A percentile compares a stretch with the other conserved stretches of the same genome.
phyloP scores from a whole-genome alignment of 257 asterid species.

The Salvia miltiorrhiza region DNA sequence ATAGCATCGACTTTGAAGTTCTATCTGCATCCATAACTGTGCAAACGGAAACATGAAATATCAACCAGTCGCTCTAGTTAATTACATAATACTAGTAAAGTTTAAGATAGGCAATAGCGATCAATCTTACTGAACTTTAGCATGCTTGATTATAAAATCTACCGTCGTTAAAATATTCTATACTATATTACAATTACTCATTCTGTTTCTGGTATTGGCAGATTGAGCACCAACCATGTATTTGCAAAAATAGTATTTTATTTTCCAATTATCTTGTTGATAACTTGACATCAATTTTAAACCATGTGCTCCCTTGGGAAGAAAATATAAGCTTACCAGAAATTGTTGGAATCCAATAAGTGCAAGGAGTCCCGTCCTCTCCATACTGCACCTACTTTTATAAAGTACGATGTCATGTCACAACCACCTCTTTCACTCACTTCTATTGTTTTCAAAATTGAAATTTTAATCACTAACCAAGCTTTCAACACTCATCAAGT shows the following conservation, averaged over 20 bases:
- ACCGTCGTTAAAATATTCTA: not conserved
- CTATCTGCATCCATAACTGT: not conserved
- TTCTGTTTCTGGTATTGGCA: not conserved
- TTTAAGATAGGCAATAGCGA: not conserved
- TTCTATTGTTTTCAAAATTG: not conserved
- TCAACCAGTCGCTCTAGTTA: not conserved
- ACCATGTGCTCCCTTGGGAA: slow-evolving; percentile 10
- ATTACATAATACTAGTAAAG: not conserved
- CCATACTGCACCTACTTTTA: slow-evolving; percentile 14
- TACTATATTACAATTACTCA: not conserved
- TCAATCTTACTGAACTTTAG: not conserved
- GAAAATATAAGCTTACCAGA: slow-evolving; percentile 6
- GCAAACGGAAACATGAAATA: not conserved
- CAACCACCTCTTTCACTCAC: slow-evolving; percentile 6
- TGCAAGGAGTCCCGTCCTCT: slow-evolving; percentile 1
- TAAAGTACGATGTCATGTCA: slow-evolving; percentile 8
- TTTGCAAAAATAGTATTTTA: not conserved
- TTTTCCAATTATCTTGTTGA: not conserved
- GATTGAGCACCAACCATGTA: not conserved
- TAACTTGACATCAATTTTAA: not conserved
- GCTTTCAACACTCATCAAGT: not conserved
- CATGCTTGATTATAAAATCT: not conserved
- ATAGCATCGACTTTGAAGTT: not conserved
- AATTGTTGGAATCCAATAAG: slow-evolving; percentile 20
- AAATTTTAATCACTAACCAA: not conserved